Evolutionary conservation across 805 yeast genomes (phyloP), one percentile per base, ranked within the genome.

Genomic region (Metschnikowia shivogae): DNA sequence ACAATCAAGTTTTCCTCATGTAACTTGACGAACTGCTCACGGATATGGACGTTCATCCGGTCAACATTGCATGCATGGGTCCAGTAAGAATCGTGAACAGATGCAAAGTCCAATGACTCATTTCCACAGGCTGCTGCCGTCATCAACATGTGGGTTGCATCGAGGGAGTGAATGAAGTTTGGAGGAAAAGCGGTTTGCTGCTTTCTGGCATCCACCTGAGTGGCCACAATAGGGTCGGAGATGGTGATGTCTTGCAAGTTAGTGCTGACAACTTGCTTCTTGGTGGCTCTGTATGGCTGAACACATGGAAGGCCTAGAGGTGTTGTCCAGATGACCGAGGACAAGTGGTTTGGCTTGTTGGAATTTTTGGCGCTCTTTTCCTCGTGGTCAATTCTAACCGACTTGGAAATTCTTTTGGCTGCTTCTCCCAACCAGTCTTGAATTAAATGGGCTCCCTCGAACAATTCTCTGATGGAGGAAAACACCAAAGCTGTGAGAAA

Each of bases 81-180:
- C 99, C 99, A 92, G 63, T 87, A 92, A 0, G 98, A 92, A 63
- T 92, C 99, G 65, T 92, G 99, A 20, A 92, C 99, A 0, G 98
- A 82, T 0, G 98, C 97, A 73, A 93, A 92, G 10, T 81, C 72
- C 40, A 93, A 65, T 0, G 78, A 80, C 1, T 61, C 60, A 34
- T 81, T 74, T 4, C 84, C 80, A 63, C 97, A 89, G 20, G 81
- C 81, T 41, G 80, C 72, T 0, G 97, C 95, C 7, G 96, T 85
- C 72, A 90, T 68, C 42, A 93, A 72, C 99, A 92, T 93, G 63
- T 92, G 99, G 0, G 97, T 84, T 1, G 98, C 98, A 73, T 92
- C 99, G 46, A 92, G 72, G 0, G 98, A 92, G 62, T 92, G 99
- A 42, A 92, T 86, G 63, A 78, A 92, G 63, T 92, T 92, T 28